These are phyloP conservation scores for Lepiota brunneoincarnata DNA, from an alignment of 768 basidiomycete species.

Conservation along the genomic window DNA sequence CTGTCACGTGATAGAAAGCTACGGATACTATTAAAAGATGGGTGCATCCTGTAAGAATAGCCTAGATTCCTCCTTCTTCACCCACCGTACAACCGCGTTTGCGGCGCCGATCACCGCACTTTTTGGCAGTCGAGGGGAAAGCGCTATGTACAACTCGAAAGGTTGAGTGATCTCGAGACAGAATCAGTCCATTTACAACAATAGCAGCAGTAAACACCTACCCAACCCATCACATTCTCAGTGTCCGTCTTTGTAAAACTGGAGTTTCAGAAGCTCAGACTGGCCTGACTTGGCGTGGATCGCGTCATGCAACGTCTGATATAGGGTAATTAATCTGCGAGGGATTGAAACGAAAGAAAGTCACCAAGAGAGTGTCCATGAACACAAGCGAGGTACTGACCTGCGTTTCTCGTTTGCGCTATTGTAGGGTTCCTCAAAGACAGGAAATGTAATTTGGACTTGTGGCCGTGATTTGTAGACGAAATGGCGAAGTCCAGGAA, in stretches of 20 bases:
- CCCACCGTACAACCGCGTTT: constrained; percentile 87
- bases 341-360: constrained; percentile 33
- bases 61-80: constrained; percentile 79
- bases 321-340: constrained; percentile 75
- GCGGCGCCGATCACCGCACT: constrained; percentile 85
- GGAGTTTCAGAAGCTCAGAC: constrained; percentile 75
- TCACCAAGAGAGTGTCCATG: constrained; percentile 25
- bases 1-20: neutral
- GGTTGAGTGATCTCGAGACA: constrained; percentile 78
- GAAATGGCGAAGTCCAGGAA: constrained; percentile 92
- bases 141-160: constrained; percentile 85
- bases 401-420: constrained; percentile 55
- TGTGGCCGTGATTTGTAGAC: constrained; percentile 88
- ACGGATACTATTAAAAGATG: constrained; percentile 49
- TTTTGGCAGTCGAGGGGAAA: constrained; percentile 85
- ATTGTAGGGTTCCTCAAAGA: constrained; percentile 86
- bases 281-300: constrained; percentile 91
- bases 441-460: constrained; percentile 86
- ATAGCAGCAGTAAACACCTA: constrained; percentile 34
- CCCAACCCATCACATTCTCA: constrained; percentile 95
- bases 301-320: constrained; percentile 84
- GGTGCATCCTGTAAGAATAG: constrained; percentile 89
- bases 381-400: constrained; percentile 29
- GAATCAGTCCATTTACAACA: neutral
- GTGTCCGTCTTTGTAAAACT: constrained; percentile 83